Percentiles rank a stretch among this genome's conserved stretches.
phyloP scores from a whole-genome alignment of 495 filamentous ascomycete genomes.

The Patellaria atrata region DNA sequence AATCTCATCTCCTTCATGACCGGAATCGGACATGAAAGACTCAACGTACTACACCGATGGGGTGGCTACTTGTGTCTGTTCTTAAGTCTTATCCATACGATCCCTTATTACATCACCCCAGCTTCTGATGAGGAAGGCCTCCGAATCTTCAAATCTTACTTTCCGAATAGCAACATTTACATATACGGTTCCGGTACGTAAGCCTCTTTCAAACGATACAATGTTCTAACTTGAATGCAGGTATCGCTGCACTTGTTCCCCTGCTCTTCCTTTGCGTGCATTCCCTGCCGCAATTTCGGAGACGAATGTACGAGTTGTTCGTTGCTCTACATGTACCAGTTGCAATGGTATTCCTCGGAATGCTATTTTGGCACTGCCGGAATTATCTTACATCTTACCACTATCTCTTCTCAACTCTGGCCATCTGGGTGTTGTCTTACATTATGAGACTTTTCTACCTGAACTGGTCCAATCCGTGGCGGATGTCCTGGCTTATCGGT shows the following conservation, averaged over 20 bases:
- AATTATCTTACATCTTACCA: constrained; percentile 86
- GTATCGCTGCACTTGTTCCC: constrained; percentile 73
- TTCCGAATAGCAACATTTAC: constrained; percentile 41
- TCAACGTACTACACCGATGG: constrained; percentile 93
- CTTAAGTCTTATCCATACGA: constrained; percentile 63
- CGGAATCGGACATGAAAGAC: constrained; percentile 79
- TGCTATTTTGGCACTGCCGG: constrained; percentile 92
- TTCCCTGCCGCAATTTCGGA: constrained; percentile 55
- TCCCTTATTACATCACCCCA: constrained; percentile 82
- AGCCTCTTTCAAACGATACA: not conserved
- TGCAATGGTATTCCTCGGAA: constrained; percentile 61
- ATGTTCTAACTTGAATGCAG: constrained; percentile 17
- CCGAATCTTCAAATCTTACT: constrained; percentile 47
- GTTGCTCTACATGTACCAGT: constrained; percentile 67
- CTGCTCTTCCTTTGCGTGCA: constrained; percentile 68
- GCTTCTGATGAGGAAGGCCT: constrained; percentile 66
- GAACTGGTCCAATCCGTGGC: constrained; percentile 76
- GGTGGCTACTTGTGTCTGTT: constrained; percentile 76
- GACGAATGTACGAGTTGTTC: constrained; percentile 68
- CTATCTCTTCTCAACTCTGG: constrained; percentile 73
- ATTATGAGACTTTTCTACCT: constrained; percentile 41
- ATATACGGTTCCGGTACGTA: constrained; percentile 63
- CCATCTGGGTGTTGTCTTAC: constrained; percentile 55
- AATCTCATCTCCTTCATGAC: constrained; percentile 77
- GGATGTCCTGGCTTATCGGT: constrained; percentile 64